phyloP scores from a whole-genome alignment of 441 rosid species.

The Pelargonium myrrhifolium region DNA sequence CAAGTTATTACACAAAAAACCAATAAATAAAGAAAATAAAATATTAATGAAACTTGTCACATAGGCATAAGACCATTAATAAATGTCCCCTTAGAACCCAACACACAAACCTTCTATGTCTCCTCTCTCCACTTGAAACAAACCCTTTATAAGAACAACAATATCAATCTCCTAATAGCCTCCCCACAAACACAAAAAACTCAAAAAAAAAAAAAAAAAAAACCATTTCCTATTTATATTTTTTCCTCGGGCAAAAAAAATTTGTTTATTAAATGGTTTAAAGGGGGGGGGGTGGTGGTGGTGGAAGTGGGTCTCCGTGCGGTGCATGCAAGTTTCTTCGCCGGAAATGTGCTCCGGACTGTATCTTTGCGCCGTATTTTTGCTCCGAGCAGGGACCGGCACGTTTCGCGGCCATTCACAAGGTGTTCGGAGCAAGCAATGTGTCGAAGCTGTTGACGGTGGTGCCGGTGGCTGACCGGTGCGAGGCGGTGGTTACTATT shows the following conservation, averaged over 20 bases:
- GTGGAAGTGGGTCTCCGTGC: conserved; percentile 36
- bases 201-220: conserved; percentile 16
- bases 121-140: conserved; percentile 45
- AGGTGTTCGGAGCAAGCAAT: conserved; percentile 95
- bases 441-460: conserved; percentile 75
- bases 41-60: conserved; percentile 1
- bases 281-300: too few species aligned
- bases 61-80: conserved; percentile 36
- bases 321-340: conserved; percentile 97
- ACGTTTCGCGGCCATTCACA: conserved; percentile 83
- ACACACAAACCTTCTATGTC: conserved; percentile 52
- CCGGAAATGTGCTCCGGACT: conserved; percentile 77
- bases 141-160: conserved; percentile 28
- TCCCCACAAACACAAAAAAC: not conserved
- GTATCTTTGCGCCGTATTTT: conserved; percentile 97
- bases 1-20: too few species aligned
- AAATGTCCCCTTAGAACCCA: conserved; percentile 56
- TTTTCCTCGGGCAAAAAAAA: conserved; percentile 54
- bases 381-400: conserved; percentile 86
- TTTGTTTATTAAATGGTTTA: too few species aligned
- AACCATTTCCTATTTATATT: conserved; percentile 70
- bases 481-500: conserved; percentile 84
- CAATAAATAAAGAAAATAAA: too few species aligned
- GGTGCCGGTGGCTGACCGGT: conserved; percentile 60
- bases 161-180: not conserved